Conservation (phyloP, 805 yeast genomes). For the Clavispora fructus region DNA sequence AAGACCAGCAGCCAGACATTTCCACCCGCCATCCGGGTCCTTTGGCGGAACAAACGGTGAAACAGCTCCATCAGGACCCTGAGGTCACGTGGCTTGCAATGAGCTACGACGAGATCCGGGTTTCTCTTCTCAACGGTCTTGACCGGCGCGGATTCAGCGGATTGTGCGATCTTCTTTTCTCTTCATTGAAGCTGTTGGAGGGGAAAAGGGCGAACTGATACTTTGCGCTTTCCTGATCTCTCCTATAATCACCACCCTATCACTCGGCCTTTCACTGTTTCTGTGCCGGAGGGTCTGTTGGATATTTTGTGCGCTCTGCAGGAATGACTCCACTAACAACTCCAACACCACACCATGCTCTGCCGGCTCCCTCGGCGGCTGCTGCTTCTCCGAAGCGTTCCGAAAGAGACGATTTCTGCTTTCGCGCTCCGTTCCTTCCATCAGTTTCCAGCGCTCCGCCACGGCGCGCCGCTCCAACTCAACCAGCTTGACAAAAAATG, state of each 20-base stretch:
- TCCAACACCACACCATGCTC: background rate
- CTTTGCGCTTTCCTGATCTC: no score
- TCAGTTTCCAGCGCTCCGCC: background rate
- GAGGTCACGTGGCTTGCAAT: conserved; percentile 34
- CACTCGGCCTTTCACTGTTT: no score
- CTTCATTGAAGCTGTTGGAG: conserved; percentile 46
- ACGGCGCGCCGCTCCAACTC: conserved; percentile 7
- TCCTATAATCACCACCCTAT: no score
- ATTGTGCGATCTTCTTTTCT: conserved; percentile 44
- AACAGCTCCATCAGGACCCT: conserved; percentile 20
- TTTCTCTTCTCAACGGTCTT: conserved; percentile 39
- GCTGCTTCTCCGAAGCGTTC: background rate
- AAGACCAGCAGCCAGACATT: conserved; percentile 32
- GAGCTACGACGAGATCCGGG: conserved; percentile 41
- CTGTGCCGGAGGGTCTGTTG: no score
- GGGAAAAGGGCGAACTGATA: background rate
- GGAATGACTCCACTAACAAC: background rate
- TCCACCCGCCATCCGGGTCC: conserved; percentile 49
- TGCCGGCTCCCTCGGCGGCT: background rate
- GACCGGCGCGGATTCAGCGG: conserved; percentile 44
- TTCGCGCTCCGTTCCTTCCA: background rate
- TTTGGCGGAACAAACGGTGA: conserved; percentile 39
- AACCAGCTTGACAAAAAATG: conserved; percentile 48
- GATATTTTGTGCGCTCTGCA: background rate
- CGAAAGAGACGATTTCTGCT: background rate